Percentiles rank a stretch among this genome's conserved stretches.
Evolutionary conservation across 306 rosid genomes (phyloP).

Genomic region (Glycine tomentella): DNA sequence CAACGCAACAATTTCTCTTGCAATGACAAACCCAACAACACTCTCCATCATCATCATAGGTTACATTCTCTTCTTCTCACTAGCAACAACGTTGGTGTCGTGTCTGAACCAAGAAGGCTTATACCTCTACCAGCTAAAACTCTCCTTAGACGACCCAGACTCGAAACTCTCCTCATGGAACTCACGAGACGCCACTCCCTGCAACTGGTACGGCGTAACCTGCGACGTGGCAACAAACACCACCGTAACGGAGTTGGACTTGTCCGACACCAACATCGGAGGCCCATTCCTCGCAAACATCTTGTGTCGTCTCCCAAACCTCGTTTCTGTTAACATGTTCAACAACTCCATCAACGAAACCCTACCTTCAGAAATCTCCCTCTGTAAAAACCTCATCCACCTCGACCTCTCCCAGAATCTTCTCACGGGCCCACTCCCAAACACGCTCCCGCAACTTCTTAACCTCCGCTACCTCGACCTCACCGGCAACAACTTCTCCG

Average conservation of each 20-base stretch:
- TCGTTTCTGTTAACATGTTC: constrained; percentile 63
- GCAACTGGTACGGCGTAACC: constrained; percentile 70
- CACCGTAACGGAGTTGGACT: constrained; percentile 62
- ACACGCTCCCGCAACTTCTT: constrained; percentile 55
- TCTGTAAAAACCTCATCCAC: constrained; percentile 60
- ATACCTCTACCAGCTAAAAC: constrained; percentile 62
- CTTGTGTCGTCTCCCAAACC: constrained; percentile 73
- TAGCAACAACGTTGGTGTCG: neutral
- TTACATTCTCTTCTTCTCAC: neutral
- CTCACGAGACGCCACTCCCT: constrained; percentile 63
- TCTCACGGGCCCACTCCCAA: constrained; percentile 76
- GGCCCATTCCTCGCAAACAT: constrained; percentile 64
- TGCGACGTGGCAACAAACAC: constrained; percentile 50
- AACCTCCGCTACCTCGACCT: constrained; percentile 73
- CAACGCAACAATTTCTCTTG: too few species aligned
- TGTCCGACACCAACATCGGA: constrained; percentile 63
- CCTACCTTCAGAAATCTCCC: constrained; percentile 57
- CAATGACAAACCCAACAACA: neutral
- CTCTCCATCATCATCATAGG: neutral
- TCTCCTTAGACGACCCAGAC: constrained; percentile 64
- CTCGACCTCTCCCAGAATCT: constrained; percentile 89
- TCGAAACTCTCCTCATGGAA: constrained; percentile 69
- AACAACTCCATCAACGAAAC: constrained; percentile 83
- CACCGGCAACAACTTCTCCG: constrained; percentile 86
- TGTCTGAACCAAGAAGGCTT: constrained; percentile 81